Conservation (phyloP, 768 basidiomycete species). For the Tylopilus vinaceipallidus region DNA sequence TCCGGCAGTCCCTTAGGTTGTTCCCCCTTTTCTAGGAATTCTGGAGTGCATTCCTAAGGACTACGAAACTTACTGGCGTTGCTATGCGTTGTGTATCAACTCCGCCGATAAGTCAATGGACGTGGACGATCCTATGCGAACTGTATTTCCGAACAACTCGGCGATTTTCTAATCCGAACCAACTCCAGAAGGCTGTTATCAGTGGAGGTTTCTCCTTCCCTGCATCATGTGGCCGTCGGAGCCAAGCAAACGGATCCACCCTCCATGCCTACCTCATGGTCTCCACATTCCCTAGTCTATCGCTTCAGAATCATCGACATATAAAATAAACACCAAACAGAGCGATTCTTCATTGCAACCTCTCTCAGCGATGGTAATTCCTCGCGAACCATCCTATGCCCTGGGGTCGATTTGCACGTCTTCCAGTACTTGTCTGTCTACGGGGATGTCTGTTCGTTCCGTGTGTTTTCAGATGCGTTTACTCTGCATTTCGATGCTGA, state of each 20-base stretch:
- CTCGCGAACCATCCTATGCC: neutral
- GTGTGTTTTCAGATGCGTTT: neutral
- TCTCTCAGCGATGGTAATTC: neutral
- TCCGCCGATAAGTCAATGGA: no score
- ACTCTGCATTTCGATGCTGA: neutral
- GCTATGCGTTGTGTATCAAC: no score
- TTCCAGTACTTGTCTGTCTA: no score
- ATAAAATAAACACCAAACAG: no score
- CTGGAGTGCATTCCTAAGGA: neutral
- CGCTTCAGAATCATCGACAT: neutral
- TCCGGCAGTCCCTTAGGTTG: no score
- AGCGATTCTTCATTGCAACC: neutral
- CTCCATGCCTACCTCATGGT: neutral
- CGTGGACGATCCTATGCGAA: neutral
- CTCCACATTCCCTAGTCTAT: neutral
- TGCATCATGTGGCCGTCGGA: no score
- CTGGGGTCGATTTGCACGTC: neutral
- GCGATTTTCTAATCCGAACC: no score
- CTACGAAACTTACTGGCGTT: no score
- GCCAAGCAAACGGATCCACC: neutral
- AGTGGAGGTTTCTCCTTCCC: no score
- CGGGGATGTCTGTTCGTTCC: no score
- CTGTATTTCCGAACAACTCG: no score
- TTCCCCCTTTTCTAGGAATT: neutral
- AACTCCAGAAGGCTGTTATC: neutral